Evolutionary conservation across 2,329 filamentous ascomycete species (phyloP).

Genomic region (Botrytis fabae): DNA sequence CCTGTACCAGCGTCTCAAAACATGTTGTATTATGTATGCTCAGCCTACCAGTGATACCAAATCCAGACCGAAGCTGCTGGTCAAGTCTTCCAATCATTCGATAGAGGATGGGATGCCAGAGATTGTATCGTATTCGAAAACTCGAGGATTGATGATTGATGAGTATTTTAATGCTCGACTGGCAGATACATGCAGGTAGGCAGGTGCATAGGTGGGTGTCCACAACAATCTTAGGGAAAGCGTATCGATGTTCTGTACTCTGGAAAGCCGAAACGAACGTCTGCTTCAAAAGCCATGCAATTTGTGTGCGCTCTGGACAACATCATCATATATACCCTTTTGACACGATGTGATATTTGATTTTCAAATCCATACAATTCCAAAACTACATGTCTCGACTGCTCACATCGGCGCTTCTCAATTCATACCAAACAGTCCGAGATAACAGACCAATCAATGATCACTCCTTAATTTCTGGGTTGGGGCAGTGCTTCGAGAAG

Average conservation of each 20-base stretch:
- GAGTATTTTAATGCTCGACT: not conserved
- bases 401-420: not conserved
- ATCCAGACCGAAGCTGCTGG: not conserved
- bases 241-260: not conserved
- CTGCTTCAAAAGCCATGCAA: not conserved
- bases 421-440: not conserved
- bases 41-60: not conserved
- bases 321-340: not conserved
- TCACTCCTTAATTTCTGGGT: not conserved
- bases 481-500: conserved; percentile 12
- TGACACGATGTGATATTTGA: not conserved
- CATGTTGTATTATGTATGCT: conserved; percentile 1
- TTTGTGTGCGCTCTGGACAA: not conserved
- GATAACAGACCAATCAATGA: not conserved
- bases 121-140: not conserved
- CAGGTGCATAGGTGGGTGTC: not conserved
- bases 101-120: not conserved
- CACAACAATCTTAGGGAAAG: not conserved
- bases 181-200: not conserved
- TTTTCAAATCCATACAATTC: not conserved
- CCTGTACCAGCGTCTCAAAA: not conserved
- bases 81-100: not conserved
- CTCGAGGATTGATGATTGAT: not conserved
- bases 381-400: not conserved
- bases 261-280: not conserved